phyloP scores from a whole-genome alignment of 1,284 basidiomycete genomes.

The Cryptococcus floricola region DNA sequence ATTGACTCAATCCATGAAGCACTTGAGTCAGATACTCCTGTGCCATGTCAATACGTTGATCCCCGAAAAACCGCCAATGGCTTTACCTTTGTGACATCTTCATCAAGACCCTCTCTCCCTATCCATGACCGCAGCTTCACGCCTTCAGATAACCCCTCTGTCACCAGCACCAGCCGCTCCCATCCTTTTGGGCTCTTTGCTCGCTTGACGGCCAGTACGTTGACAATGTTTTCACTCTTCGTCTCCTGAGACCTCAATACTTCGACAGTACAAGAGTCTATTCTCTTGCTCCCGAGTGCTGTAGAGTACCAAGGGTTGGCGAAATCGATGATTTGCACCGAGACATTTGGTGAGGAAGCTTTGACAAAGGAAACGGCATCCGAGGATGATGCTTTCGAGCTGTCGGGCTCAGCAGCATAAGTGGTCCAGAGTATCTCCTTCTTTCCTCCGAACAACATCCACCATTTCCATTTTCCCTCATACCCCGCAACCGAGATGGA shows the following conservation, averaged over 20 bases:
- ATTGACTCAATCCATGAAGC: constrained; percentile 37
- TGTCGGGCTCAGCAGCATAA: constrained; percentile 42
- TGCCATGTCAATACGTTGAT: not conserved
- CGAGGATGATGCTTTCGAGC: not conserved
- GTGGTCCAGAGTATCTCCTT: constrained; percentile 43
- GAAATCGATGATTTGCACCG: constrained; percentile 47
- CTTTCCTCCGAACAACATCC: constrained; percentile 42
- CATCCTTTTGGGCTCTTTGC: constrained; percentile 43
- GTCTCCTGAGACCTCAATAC: constrained; percentile 30
- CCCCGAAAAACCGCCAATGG: not conserved
- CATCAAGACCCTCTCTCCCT: constrained; percentile 38
- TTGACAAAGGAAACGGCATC: constrained; percentile 53
- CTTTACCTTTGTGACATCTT: constrained; percentile 38
- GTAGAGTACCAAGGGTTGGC: constrained; percentile 40
- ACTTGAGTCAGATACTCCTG: constrained; percentile 45
- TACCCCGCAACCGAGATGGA: constrained; percentile 33
- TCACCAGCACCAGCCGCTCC: constrained; percentile 42
- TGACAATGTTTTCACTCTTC: constrained; percentile 29
- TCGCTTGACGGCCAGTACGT: constrained; percentile 38
- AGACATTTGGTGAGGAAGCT: constrained; percentile 43
- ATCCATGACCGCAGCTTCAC: constrained; percentile 39
- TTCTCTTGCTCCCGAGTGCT: constrained; percentile 34
- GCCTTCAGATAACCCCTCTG: constrained; percentile 37
- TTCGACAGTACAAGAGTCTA: constrained; percentile 39
- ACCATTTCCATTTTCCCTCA: constrained; percentile 33